Percentiles rank a stretch among this genome's conserved stretches.
Evolutionary conservation across 2,329 filamentous ascomycete genomes (phyloP).

Genomic region (Daldinia sp.): DNA sequence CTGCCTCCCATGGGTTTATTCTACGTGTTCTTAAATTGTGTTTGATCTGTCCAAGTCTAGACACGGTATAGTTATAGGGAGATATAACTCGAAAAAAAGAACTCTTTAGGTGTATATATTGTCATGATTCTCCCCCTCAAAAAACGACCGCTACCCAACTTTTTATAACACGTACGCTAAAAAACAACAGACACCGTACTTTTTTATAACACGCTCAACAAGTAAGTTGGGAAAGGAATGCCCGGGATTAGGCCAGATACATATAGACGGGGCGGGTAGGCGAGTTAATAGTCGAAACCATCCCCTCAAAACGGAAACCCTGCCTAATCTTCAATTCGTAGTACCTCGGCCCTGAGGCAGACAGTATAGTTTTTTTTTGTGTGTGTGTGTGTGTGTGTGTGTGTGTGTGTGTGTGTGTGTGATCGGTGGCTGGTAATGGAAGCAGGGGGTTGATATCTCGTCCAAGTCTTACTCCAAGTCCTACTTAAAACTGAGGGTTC

Average conservation of each 20-base stretch:
- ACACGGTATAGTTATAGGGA: background rate
- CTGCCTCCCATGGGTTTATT: background rate
- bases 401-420: background rate
- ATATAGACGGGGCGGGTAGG: background rate
- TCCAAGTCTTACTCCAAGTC: background rate
- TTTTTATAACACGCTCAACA: constrained; percentile 7
- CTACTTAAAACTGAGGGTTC: background rate
- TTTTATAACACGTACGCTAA: constrained; percentile 29
- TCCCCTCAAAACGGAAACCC: too few species aligned
- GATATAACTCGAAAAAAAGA: background rate
- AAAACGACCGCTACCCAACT: constrained; percentile 27
- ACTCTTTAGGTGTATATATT: background rate
- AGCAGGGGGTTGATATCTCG: background rate
- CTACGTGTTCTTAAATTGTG: background rate
- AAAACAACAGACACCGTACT: constrained; percentile 20
- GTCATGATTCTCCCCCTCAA: background rate
- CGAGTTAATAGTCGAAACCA: background rate
- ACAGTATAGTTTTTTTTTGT: background rate
- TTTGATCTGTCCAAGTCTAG: background rate
- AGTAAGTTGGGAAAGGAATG: background rate
- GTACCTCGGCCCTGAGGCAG: background rate
- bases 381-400: background rate
- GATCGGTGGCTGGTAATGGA: background rate
- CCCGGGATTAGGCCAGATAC: background rate
- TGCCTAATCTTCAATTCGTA: background rate